Evolutionary conservation across 2,329 filamentous ascomycete genomes (phyloP).

Genomic region (Remersonia thermophila): DNA sequence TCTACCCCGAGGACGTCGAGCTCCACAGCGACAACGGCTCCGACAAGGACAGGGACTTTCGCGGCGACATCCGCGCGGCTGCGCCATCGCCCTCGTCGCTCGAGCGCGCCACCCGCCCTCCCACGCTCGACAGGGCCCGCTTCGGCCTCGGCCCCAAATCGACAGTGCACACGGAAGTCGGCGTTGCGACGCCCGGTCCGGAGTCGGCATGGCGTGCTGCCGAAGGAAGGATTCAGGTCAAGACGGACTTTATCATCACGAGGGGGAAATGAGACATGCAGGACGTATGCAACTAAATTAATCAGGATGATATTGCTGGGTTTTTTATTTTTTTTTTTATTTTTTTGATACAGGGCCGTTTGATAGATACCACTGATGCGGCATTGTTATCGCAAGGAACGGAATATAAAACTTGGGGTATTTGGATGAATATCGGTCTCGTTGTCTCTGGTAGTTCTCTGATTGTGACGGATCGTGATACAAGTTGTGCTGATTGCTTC

Average conservation of each 20-base stretch:
- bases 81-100: background rate
- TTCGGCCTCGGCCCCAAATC: constrained; percentile 11
- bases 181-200: constrained; percentile 5
- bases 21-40: constrained; percentile 14
- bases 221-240: constrained; percentile 8
- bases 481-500: no score
- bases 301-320: no score
- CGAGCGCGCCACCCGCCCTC: background rate
- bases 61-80: background rate
- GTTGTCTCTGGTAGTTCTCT: no score
- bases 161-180: constrained; percentile 14
- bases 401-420: no score
- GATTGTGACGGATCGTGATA: no score
- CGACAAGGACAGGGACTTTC: constrained; percentile 10
- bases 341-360: no score
- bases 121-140: background rate
- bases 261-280: background rate
- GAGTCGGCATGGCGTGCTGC: background rate
- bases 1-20: constrained; percentile 15
- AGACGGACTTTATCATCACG: constrained; percentile 11
- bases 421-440: no score
- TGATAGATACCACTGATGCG: no score
- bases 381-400: no score
- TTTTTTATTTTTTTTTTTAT: no score
- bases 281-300: no score